Percentiles rank a stretch among this genome's conserved stretches.
Evolutionary conservation across 495 filamentous ascomycete species (phyloP).

Genomic region (Mycothermus thermophilus): DNA sequence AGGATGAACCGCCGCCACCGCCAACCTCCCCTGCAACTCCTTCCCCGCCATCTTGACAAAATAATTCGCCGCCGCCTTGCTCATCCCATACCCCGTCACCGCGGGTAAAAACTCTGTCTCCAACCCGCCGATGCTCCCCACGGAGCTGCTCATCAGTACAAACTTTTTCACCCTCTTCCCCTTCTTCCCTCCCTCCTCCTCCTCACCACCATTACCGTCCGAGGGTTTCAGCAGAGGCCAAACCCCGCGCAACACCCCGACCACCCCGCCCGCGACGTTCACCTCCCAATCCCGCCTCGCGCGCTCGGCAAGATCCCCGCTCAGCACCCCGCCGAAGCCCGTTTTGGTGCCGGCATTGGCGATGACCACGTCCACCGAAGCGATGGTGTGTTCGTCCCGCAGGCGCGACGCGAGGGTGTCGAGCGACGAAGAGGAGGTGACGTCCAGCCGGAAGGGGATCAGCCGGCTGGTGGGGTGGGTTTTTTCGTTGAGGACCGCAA

Average conservation of each 20-base stretch:
- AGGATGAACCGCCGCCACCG: conserved; percentile 20
- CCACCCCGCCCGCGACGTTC: conserved; percentile 20
- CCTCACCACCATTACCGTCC: not conserved
- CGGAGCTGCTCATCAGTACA: conserved; percentile 17
- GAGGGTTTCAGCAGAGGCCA: conserved; percentile 15
- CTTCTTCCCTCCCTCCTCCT: not conserved
- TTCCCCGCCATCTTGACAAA: conserved; percentile 14
- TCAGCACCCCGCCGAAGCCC: conserved; percentile 9
- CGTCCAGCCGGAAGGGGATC: conserved; percentile 21
- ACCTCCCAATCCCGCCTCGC: conserved; percentile 14
- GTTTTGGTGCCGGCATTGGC: conserved; percentile 34
- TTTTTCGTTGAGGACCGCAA: conserved; percentile 4
- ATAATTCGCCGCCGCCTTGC: conserved; percentile 18
- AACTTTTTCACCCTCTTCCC: conserved; percentile 13
- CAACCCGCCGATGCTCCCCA: conserved; percentile 21
- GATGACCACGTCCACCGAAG: conserved; percentile 34
- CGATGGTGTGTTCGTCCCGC: conserved; percentile 13
- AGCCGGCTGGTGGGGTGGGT: conserved; percentile 20
- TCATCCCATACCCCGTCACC: conserved; percentile 18
- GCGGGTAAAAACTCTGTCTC: conserved; percentile 11
- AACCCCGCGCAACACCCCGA: conserved; percentile 17
- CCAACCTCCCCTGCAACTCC: conserved; percentile 9
- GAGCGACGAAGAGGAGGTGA: conserved; percentile 10
- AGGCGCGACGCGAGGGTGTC: conserved; percentile 16
- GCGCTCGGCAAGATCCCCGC: conserved; percentile 5